These are phyloP conservation scores for Apiospora phragmitis DNA, from an alignment of 2,329 filamentous ascomycete species.

Conservation along the genomic window DNA sequence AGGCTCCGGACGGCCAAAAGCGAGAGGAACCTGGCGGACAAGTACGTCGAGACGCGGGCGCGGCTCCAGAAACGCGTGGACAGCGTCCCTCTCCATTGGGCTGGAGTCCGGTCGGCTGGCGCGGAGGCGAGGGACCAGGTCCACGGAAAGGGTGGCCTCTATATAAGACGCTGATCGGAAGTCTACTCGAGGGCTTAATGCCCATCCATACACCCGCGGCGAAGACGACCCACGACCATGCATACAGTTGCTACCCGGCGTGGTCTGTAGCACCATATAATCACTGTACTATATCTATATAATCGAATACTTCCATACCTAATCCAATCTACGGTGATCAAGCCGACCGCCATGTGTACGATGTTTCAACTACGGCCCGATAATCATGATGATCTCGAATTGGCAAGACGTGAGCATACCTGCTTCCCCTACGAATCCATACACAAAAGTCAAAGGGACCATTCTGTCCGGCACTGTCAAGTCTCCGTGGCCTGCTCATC, in stretches of 20 bases:
- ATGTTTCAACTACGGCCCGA: neutral
- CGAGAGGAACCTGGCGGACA: slow-evolving; percentile 43
- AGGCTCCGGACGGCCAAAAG: slow-evolving; percentile 40
- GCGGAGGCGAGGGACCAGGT: slow-evolving; percentile 48
- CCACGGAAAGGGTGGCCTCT: slow-evolving; percentile 51
- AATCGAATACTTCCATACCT: neutral
- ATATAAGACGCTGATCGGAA: slow-evolving; percentile 38
- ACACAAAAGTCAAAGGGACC: neutral
- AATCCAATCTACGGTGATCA: neutral
- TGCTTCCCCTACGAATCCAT: neutral
- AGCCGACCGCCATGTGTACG: neutral
- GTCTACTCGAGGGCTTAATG: neutral
- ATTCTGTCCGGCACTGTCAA: neutral
- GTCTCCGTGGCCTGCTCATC: too few species aligned
- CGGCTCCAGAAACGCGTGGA: slow-evolving; percentile 57
- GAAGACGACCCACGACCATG: neutral
- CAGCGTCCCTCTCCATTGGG: slow-evolving; percentile 57
- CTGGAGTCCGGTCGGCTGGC: slow-evolving; percentile 56
- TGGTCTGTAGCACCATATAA: neutral
- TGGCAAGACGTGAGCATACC: neutral
- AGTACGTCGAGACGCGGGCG: slow-evolving; percentile 48
- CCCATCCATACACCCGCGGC: neutral
- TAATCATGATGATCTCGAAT: neutral
- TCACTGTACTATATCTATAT: neutral
- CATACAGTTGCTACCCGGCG: neutral